Evolutionary conservation across 2,329 filamentous ascomycete genomes (phyloP).

Genomic region (Aspergillus vadensis): DNA sequence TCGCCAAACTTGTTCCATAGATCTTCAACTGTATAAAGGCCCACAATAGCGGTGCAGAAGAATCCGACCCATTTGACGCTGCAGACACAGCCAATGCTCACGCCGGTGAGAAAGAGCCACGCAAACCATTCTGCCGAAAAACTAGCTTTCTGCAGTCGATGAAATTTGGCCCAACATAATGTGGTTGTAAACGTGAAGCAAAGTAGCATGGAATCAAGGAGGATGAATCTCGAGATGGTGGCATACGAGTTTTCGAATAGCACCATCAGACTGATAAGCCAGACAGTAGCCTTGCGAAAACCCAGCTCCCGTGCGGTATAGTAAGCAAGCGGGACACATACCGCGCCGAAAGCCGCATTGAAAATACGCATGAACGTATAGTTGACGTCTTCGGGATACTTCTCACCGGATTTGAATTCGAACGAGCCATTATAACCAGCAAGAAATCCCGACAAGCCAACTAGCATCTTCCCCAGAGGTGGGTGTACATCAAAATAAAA

Average conservation of each 20-base stretch:
- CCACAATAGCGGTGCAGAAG: constrained; percentile 92
- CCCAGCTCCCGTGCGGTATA: constrained; percentile 90
- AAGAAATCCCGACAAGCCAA: constrained; percentile 91
- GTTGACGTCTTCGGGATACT: constrained; percentile 88
- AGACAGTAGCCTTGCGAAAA: constrained; percentile 82
- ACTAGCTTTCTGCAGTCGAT: constrained; percentile 79
- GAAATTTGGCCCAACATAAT: constrained; percentile 96
- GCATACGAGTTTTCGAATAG: constrained; percentile 99
- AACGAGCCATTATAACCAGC: constrained; percentile 99
- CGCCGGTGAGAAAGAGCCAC: constrained; percentile 89
- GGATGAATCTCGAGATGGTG: constrained; percentile 96
- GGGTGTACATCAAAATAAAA: constrained; percentile 99
- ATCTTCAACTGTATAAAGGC: constrained; percentile 93
- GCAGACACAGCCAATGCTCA: constrained; percentile 97
- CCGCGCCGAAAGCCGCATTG: constrained; percentile 90
- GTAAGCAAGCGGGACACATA: constrained; percentile 92
- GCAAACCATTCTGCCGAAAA: constrained; percentile 92
- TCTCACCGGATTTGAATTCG: constrained; percentile 98
- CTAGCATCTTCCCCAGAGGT: constrained; percentile 96
- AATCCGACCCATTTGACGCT: constrained; percentile 98
- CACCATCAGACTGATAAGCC: constrained; percentile 95
- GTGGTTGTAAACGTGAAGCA: constrained; percentile 98
- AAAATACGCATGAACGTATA: constrained; percentile 99
- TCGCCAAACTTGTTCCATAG: constrained; percentile 98
- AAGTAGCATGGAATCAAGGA: constrained; percentile 96